Evolutionary conservation across 345 rosid genomes (phyloP).

Genomic region (Brassica carinata): DNA sequence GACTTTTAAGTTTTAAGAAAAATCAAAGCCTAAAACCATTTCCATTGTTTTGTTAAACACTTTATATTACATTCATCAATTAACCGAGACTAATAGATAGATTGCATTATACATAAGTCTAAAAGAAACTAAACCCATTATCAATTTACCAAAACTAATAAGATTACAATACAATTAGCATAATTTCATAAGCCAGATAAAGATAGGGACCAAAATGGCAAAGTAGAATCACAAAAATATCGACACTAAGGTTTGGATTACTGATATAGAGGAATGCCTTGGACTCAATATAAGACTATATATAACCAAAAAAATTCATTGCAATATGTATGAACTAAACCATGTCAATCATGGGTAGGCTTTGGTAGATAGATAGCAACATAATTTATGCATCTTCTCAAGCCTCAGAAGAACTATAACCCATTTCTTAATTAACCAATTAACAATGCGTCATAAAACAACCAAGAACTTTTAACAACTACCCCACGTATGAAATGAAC

Average conservation of each 20-base stretch:
- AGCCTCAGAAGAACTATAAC: neutral
- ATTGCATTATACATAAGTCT: neutral
- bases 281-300: neutral
- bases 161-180: neutral
- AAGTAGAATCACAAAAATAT: neutral
- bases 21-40: no score
- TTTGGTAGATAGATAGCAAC: neutral
- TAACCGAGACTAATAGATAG: neutral
- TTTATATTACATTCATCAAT: neutral
- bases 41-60: neutral
- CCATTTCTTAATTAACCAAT: neutral
- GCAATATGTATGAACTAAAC: neutral
- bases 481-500: neutral
- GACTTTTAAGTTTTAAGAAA: neutral
- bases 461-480: neutral
- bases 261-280: neutral
- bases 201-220: neutral
- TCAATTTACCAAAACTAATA: neutral
- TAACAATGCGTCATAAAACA: neutral
- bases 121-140: neutral
- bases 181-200: neutral
- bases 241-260: neutral
- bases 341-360: neutral
- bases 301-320: neutral
- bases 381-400: neutral